A percentile compares a stretch with the other conserved stretches of the same genome.
These are phyloP conservation scores for Fusarium sp. DNA, from an alignment of 2,329 filamentous ascomycete genomes.

Conservation along the genomic window DNA sequence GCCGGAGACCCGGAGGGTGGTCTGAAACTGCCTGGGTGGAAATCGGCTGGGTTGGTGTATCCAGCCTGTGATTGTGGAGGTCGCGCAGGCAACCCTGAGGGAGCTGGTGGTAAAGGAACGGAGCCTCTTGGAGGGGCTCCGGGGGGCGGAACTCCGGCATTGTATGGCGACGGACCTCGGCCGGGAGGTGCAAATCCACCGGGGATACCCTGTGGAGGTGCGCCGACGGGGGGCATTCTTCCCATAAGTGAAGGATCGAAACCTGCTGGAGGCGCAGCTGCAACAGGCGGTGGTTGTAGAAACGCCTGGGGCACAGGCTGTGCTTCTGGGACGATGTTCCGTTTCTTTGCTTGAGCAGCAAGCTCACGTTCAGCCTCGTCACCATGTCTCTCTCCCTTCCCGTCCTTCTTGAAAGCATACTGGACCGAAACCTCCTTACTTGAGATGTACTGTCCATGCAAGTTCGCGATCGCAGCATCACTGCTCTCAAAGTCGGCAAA, in stretches of 20 bases:
- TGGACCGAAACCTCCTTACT: conserved; percentile 97
- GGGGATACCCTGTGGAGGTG: conserved; percentile 48
- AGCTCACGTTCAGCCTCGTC: conserved; percentile 93
- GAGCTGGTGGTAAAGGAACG: conserved; percentile 56
- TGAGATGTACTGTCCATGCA: conserved; percentile 96
- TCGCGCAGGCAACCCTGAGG: conserved; percentile 59
- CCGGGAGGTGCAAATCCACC: conserved; percentile 49
- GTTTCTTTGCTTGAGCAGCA: conserved; percentile 89
- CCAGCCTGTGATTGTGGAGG: conserved; percentile 57
- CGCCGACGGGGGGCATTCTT: conserved; percentile 40
- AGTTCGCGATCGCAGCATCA: conserved; percentile 87
- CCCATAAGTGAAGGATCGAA: conserved; percentile 49
- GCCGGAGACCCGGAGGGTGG: conserved; percentile 48
- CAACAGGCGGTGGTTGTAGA: conserved; percentile 52
- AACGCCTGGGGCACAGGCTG: conserved; percentile 80
- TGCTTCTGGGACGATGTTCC: conserved; percentile 86
- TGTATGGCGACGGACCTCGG: conserved; percentile 48
- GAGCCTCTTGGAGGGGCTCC: conserved; percentile 42
- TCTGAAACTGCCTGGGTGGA: conserved; percentile 55
- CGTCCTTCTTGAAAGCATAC: conserved; percentile 99
- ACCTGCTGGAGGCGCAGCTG: conserved; percentile 41
- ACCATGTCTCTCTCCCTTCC: conserved; percentile 94
- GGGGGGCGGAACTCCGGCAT: conserved; percentile 38
- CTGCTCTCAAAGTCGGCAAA: conserved; percentile 94
- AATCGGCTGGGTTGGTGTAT: conserved; percentile 58